Conservation (phyloP, 139 green algal species). For the Axilococcus clingmanii region DNA sequence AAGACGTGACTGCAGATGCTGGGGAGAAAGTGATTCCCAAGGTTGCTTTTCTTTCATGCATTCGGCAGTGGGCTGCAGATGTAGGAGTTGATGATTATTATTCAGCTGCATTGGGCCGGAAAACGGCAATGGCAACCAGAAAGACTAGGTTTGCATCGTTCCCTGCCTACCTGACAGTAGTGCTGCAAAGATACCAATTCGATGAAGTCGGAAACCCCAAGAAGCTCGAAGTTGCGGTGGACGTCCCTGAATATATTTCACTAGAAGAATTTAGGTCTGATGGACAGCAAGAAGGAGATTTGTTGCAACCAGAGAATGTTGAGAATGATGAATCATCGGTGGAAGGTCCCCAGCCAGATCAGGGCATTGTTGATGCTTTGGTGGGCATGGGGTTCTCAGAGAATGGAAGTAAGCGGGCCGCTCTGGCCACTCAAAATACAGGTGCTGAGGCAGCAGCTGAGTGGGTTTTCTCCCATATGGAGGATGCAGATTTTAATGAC, state of each 20-base stretch:
- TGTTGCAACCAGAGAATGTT: constrained; percentile 59
- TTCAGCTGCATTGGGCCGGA: constrained; percentile 49
- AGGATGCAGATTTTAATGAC: constrained; percentile 84
- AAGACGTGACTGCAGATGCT: constrained; percentile 17
- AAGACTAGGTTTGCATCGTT: constrained; percentile 71
- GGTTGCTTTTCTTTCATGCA: constrained; percentile 80
- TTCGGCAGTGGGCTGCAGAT: constrained; percentile 50
- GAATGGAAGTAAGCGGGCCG: constrained; percentile 66
- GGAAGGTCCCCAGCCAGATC: too few relatives aligned
- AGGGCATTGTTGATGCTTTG: too few relatives aligned
- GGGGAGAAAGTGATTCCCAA: constrained; percentile 41
- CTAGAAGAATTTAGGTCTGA: constrained; percentile 60
- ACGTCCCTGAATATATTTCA: constrained; percentile 70
- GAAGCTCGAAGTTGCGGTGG: constrained; percentile 81
- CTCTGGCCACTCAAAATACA: constrained; percentile 34
- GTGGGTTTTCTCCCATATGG: constrained; percentile 88
- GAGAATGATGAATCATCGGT: constrained; percentile 1
- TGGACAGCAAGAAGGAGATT: constrained; percentile 58
- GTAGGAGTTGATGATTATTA: constrained; percentile 73
- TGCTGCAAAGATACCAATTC: constrained; percentile 70
- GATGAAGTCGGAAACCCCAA: constrained; percentile 73
- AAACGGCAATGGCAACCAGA: constrained; percentile 25
- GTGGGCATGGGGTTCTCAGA: constrained; percentile 88
- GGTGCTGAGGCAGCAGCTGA: constrained; percentile 76
- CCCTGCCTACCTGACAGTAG: constrained; percentile 80